Evolutionary conservation across 2,329 filamentous ascomycete genomes (phyloP).

Genomic region (Macrophomina phaseolina): DNA sequence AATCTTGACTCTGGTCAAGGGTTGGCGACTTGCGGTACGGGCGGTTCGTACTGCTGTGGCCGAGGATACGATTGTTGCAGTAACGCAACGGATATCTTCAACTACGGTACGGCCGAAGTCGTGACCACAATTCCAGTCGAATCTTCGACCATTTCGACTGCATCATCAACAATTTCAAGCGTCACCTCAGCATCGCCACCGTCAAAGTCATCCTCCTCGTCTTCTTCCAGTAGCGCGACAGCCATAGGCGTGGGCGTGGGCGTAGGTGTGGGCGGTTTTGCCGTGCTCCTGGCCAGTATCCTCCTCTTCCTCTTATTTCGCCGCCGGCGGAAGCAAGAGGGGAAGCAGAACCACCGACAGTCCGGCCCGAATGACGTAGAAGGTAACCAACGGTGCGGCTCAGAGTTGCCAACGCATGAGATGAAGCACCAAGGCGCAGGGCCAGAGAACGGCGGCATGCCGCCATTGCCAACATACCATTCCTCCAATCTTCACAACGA

Average conservation of each 20-base stretch:
- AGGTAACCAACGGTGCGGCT: not conserved
- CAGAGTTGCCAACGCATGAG: constrained; percentile 2
- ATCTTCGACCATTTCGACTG: constrained; percentile 21
- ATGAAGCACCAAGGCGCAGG: not conserved
- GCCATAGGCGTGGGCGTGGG: constrained; percentile 34
- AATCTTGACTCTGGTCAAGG: constrained; percentile 32
- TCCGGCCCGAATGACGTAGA: not conserved
- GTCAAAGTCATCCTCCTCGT: not conserved
- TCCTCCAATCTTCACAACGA: not conserved
- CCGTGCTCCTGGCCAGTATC: constrained; percentile 29
- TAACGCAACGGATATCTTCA: constrained; percentile 31
- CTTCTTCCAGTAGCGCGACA: constrained; percentile 22
- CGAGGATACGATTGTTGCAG: constrained; percentile 33
- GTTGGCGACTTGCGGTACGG: constrained; percentile 31
- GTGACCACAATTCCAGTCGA: constrained; percentile 32
- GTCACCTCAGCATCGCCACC: constrained; percentile 6
- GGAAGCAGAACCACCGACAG: not conserved
- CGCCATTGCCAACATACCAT: not conserved
- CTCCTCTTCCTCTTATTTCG: constrained; percentile 25
- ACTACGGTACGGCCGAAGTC: constrained; percentile 29
- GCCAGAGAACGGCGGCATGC: not conserved
- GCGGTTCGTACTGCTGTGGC: constrained; percentile 32
- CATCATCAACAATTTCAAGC: not conserved
- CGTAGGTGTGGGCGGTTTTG: constrained; percentile 31
- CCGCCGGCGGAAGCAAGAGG: constrained; percentile 6